Evolutionary conservation across 2,329 filamentous ascomycete genomes (phyloP).

Genomic region (Rhexocercosporidium sp.): DNA sequence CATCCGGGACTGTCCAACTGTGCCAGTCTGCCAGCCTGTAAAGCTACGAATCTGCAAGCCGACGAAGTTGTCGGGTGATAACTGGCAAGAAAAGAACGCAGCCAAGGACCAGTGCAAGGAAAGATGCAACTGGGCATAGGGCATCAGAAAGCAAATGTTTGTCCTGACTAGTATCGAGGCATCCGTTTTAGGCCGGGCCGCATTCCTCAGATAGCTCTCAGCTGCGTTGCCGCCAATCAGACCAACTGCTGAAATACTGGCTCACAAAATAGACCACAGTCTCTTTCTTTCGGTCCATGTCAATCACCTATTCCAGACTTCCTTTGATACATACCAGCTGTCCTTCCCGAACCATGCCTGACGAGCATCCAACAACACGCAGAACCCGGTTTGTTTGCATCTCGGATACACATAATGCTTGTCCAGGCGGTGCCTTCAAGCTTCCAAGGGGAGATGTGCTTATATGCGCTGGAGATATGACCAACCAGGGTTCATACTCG

Average conservation of each 20-base stretch:
- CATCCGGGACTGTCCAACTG: not conserved
- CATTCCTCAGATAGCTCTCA: not conserved
- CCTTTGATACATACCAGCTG: not conserved
- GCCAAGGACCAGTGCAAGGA: not conserved
- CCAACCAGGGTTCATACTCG: slow-evolving; percentile 69
- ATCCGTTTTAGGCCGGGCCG: not conserved
- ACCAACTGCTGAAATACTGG: not conserved
- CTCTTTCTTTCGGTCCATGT: not conserved
- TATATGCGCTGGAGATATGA: slow-evolving; percentile 78
- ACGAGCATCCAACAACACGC: slow-evolving; percentile 24
- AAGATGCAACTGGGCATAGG: not conserved
- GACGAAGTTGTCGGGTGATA: not conserved
- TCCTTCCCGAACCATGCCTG: slow-evolving; percentile 20
- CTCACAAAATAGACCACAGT: not conserved
- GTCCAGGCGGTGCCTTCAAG: slow-evolving; percentile 56
- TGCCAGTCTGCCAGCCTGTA: no score
- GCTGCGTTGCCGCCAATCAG: not conserved
- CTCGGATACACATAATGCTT: slow-evolving; percentile 75
- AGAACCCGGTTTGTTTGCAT: slow-evolving; percentile 74
- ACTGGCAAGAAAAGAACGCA: not conserved
- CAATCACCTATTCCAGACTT: not conserved
- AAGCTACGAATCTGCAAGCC: no score
- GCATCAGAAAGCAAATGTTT: no score
- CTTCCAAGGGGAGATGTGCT: slow-evolving; percentile 75
- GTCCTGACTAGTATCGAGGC: not conserved